A percentile compares a stretch with the other conserved stretches of the same genome.
phyloP scores from a whole-genome alignment of 2,329 filamentous ascomycete genomes.

The Microsporum ferrugineum region DNA sequence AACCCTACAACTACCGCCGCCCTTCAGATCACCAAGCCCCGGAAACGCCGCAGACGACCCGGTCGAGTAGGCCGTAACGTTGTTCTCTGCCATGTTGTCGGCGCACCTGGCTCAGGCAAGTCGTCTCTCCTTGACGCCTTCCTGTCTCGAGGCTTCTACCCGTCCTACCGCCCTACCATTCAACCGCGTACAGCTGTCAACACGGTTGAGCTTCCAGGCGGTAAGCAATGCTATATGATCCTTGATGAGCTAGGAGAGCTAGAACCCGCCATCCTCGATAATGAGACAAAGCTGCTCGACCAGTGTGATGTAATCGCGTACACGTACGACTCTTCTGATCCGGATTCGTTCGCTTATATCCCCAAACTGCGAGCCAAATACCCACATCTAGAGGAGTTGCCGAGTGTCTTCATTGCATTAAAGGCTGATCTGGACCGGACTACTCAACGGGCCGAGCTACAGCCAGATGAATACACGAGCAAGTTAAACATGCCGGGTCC shows the following conservation, averaged over 20 bases:
- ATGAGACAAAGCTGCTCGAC: conserved; percentile 69
- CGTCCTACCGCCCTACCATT: conserved; percentile 83
- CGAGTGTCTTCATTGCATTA: conserved; percentile 80
- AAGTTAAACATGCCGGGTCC: conserved; percentile 70
- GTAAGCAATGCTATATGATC: conserved; percentile 94
- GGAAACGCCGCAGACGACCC: conserved; percentile 70
- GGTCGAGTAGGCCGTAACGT: conserved; percentile 89
- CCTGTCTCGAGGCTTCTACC: conserved; percentile 73
- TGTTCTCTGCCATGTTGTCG: conserved; percentile 83
- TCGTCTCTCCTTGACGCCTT: conserved; percentile 85
- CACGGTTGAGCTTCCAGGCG: conserved; percentile 87
- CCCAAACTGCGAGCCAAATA: conserved; percentile 67
- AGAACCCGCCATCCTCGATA: conserved; percentile 90
- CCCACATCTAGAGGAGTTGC: conserved; percentile 75
- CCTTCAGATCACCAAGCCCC: conserved; percentile 81
- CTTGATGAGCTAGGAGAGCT: conserved; percentile 88
- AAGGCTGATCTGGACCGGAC: conserved; percentile 96
- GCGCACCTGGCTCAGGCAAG: conserved; percentile 77
- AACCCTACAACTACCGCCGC: conserved; percentile 69
- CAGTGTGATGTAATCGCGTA: conserved; percentile 91
- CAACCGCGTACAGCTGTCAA: conserved; percentile 90
- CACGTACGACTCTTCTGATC: conserved; percentile 91
- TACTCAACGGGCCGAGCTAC: conserved; percentile 80
- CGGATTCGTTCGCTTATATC: conserved; percentile 89
- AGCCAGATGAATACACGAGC: conserved; percentile 85